phyloP scores from a whole-genome alignment of 306 rosid species.

The Cicer arietinum region DNA sequence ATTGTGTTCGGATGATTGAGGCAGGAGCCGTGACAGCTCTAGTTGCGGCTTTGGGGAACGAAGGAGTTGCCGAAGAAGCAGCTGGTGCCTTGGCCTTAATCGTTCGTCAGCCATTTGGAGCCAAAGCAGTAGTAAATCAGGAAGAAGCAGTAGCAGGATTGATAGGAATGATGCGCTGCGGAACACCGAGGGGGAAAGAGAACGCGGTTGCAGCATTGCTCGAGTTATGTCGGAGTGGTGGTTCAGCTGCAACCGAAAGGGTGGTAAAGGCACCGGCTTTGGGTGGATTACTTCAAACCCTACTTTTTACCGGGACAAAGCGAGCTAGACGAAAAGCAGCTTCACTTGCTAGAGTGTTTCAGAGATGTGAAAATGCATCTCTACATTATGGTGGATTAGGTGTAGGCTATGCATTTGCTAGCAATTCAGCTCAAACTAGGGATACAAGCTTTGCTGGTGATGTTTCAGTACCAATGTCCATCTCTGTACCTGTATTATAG shows the following conservation, averaged over 20 bases:
- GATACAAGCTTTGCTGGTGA: conserved; percentile 76
- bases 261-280: conserved; percentile 85
- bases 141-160: conserved; percentile 76
- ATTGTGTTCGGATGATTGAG: conserved; percentile 74
- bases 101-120: conserved; percentile 78
- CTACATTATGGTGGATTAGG: conserved; percentile 83
- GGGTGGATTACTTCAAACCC: conserved; percentile 82
- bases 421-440: conserved; percentile 71
- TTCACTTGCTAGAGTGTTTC: conserved; percentile 90
- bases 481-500: conserved; percentile 87
- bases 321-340: conserved; percentile 98
- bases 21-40: conserved; percentile 83
- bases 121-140: conserved; percentile 72
- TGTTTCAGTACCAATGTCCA: conserved; percentile 80
- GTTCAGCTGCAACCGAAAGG: conserved; percentile 75
- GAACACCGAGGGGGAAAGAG: conserved; percentile 91
- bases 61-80: conserved; percentile 93
- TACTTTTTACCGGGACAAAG: conserved; percentile 87
- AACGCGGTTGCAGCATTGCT: conserved; percentile 96
- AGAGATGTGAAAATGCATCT: conserved; percentile 69
- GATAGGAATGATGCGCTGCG: conserved; percentile 87
- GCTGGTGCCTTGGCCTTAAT: conserved; percentile 89
- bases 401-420: conserved; percentile 73
- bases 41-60: conserved; percentile 72
- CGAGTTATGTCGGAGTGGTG: conserved; percentile 92